Evolutionary conservation across 106 monocot species (phyloP).

Genomic region (Platanthera guangdongensis): DNA sequence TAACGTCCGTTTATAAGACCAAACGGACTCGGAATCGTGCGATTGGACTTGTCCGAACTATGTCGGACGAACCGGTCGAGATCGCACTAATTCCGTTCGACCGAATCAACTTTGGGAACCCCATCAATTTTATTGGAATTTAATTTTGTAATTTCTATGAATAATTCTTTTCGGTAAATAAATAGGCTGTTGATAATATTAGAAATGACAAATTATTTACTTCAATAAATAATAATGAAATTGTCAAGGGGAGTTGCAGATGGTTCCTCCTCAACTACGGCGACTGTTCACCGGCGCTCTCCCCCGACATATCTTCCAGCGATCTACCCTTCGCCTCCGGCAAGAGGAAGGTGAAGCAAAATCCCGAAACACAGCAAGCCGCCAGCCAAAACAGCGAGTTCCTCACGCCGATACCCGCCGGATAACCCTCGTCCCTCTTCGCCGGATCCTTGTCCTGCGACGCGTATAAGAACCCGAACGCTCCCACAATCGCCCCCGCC

Average conservation of each 20-base stretch:
- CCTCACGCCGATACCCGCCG: slow-evolving; percentile 35
- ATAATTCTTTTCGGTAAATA: too few relatives aligned
- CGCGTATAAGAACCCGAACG: slow-evolving; percentile 27
- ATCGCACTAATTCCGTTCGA: too few relatives aligned
- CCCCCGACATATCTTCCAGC: slow-evolving; percentile 31
- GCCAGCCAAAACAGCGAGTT: slow-evolving; percentile 43
- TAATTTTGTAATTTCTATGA: too few relatives aligned
- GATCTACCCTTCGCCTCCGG: slow-evolving; percentile 47
- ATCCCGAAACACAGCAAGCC: slow-evolving; percentile 22
- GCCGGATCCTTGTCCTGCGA: slow-evolving; percentile 18
- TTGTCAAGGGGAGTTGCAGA: neutral
- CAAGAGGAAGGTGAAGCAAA: slow-evolving; percentile 33
- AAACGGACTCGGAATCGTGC: too few relatives aligned
- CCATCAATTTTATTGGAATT: too few relatives aligned
- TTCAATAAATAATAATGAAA: neutral
- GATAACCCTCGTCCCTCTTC: slow-evolving; percentile 32
- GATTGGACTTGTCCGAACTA: too few relatives aligned
- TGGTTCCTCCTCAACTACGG: too few relatives aligned
- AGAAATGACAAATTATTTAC: neutral
- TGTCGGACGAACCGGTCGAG: too few relatives aligned
- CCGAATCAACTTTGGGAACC: too few relatives aligned
- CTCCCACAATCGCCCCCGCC: slow-evolving; percentile 39
- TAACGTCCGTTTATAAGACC: too few relatives aligned
- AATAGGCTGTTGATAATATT: too few relatives aligned
- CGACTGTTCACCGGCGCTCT: slow-evolving; percentile 20